These are phyloP conservation scores for Sporormia fimetaria DNA, from an alignment of 495 filamentous ascomycete genomes.

Conservation along the genomic window DNA sequence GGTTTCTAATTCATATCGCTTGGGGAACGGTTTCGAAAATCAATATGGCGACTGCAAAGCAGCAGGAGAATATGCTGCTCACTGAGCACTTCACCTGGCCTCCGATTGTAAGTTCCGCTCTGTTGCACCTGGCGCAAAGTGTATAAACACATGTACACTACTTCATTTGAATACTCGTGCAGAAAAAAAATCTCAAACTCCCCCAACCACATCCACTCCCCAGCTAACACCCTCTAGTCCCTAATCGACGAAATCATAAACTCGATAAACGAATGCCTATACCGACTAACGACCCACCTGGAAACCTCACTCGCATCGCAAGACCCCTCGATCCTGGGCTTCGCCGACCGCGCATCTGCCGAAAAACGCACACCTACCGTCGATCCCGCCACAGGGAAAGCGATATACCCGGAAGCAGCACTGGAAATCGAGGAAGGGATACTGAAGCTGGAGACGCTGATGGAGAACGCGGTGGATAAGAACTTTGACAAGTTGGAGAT, in stretches of 20 bases:
- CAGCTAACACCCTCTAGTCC: constrained; percentile 41
- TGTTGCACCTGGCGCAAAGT: constrained; percentile 6
- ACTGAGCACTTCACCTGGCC: constrained; percentile 96
- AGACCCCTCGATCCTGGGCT: constrained; percentile 64
- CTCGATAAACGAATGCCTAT: constrained; percentile 79
- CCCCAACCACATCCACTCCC: constrained; percentile 25
- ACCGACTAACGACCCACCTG: constrained; percentile 69
- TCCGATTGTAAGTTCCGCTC: constrained; percentile 55
- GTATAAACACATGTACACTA: no score
- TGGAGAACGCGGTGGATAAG: constrained; percentile 67
- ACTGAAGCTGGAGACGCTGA: constrained; percentile 87
- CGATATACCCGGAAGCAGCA: constrained; percentile 39
- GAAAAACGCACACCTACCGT: constrained; percentile 39
- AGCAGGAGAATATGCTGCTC: constrained; percentile 59
- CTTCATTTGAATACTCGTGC: no score
- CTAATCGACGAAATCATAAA: constrained; percentile 98
- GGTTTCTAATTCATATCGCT: no score
- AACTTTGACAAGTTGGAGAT: constrained; percentile 74
- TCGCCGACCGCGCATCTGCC: constrained; percentile 32
- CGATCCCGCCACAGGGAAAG: constrained; percentile 38
- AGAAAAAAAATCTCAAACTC: no score
- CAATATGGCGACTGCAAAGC: constrained; percentile 38
- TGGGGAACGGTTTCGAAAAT: no score
- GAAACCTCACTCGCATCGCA: constrained; percentile 66
- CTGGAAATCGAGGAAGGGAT: constrained; percentile 81